phyloP scores from a whole-genome alignment of 2,329 filamentous ascomycete genomes.

The Neoscytalidium dimidiatum region DNA sequence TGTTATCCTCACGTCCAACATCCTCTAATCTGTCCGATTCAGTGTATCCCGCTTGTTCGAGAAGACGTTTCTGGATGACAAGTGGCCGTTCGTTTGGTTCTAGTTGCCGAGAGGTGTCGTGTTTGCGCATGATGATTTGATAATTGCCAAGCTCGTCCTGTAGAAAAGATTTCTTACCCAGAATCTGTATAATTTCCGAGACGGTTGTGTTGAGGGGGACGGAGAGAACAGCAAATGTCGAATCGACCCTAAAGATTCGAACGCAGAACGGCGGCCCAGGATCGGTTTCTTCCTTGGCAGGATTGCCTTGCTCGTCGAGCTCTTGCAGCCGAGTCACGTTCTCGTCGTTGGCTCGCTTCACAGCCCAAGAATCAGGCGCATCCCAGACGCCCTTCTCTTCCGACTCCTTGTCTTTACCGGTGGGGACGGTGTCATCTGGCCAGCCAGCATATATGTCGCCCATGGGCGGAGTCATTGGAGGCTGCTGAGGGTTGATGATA shows the following conservation, averaged over 20 bases:
- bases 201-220: conserved; percentile 82
- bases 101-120: conserved; percentile 83
- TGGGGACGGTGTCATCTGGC: conserved; percentile 40
- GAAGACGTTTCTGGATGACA: conserved; percentile 84
- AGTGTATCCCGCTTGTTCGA: conserved; percentile 91
- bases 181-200: conserved; percentile 80
- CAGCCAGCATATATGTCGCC: conserved; percentile 51
- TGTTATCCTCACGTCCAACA: conserved; percentile 93
- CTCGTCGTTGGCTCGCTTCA: conserved; percentile 71
- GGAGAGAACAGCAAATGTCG: conserved; percentile 90
- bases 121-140: conserved; percentile 92
- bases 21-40: conserved; percentile 87
- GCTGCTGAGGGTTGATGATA: conserved; percentile 68
- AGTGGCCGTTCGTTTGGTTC: conserved; percentile 78
- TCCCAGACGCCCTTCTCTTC: conserved; percentile 70
- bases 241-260: conserved; percentile 90
- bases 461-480: conserved; percentile 68
- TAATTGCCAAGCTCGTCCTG: conserved; percentile 91
- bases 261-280: conserved; percentile 83
- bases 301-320: conserved; percentile 67
- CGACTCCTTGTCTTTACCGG: conserved; percentile 24
- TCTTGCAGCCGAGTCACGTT: conserved; percentile 60
- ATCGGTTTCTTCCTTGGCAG: conserved; percentile 69
- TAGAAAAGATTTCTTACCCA: conserved; percentile 92
- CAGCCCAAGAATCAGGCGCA: conserved; percentile 95